Percentiles rank a stretch among this genome's conserved stretches.
Conservation (phyloP, 177 flowering plant species). For the Telopea speciosissima region DNA sequence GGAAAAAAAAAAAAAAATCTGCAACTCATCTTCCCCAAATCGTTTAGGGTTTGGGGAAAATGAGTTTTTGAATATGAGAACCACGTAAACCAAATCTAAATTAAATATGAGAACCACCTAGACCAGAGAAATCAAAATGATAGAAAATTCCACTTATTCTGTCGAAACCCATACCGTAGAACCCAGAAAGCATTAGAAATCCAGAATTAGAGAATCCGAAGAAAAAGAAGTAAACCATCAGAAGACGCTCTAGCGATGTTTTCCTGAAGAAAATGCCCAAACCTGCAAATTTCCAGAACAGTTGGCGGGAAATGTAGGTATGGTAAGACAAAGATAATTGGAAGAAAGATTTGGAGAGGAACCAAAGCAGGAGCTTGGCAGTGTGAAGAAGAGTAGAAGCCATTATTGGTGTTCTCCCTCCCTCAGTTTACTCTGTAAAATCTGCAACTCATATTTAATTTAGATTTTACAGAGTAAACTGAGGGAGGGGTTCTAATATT, state of each 20-base stretch:
- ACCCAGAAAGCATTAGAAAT: background rate
- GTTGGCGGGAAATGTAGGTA: constrained; percentile 6
- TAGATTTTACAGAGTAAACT: too few species aligned
- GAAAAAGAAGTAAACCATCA: constrained; percentile 28
- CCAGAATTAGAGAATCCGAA: background rate
- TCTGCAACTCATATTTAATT: too few species aligned
- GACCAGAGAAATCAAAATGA: background rate
- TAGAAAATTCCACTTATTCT: background rate
- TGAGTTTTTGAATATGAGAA: too few species aligned
- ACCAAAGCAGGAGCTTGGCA: constrained; percentile 5
- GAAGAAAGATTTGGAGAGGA: constrained; percentile 6
- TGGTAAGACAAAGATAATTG: background rate
- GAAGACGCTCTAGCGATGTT: constrained; percentile 23
- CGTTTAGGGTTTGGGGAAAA: too few species aligned
- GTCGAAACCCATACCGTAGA: background rate
- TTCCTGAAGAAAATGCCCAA: constrained; percentile 11
- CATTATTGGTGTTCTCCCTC: constrained; percentile 16
- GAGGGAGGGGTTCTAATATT: too few species aligned
- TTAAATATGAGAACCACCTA: background rate
- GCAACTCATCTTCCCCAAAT: too few species aligned
- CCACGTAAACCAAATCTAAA: too few species aligned
- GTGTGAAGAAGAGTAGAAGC: constrained; percentile 16
- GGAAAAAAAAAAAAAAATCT: too few species aligned
- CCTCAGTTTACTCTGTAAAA: too few species aligned
- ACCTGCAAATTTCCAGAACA: constrained; percentile 7